phyloP scores from a whole-genome alignment of 768 basidiomycete genomes.

The Tephrocybe sp. region DNA sequence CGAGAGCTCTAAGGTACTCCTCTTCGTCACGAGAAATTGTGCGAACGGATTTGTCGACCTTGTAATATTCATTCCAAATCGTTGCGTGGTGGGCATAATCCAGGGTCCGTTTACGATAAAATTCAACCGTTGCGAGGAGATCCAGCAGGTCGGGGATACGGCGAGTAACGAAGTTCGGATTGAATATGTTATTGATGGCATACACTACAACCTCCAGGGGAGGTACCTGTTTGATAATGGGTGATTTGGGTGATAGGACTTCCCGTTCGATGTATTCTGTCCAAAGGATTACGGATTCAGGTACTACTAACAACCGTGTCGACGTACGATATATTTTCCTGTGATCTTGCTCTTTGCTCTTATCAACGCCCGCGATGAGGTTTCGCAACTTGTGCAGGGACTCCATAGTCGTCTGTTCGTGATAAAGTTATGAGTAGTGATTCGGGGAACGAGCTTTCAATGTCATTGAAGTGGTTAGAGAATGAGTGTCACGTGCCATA shows the following conservation, averaged over 20 bases:
- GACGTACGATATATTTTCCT: slow-evolving; percentile 16
- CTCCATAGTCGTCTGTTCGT: slow-evolving; percentile 4
- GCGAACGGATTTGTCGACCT: slow-evolving; percentile 9
- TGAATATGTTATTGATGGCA: slow-evolving; percentile 28
- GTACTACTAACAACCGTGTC: background rate
- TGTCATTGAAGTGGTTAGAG: too few relatives aligned
- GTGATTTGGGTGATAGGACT: slow-evolving; percentile 22
- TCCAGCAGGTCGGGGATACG: slow-evolving; percentile 32
- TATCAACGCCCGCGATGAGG: slow-evolving; percentile 10
- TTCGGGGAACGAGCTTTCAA: background rate
- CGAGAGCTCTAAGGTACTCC: slow-evolving; percentile 17
- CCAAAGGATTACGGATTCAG: background rate
- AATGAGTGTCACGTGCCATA: background rate
- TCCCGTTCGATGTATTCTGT: slow-evolving; percentile 20
- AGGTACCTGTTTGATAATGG: slow-evolving; percentile 19
- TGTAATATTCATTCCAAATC: slow-evolving; percentile 27
- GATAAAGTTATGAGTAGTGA: background rate
- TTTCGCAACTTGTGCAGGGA: slow-evolving; percentile 15
- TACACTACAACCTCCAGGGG: slow-evolving; percentile 29
- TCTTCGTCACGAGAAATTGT: slow-evolving; percentile 19
- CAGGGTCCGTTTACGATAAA: slow-evolving; percentile 27
- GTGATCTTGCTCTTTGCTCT: slow-evolving; percentile 10
- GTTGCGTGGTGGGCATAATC: slow-evolving; percentile 24
- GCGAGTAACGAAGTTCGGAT: slow-evolving; percentile 19
- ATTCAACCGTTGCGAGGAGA: slow-evolving; percentile 34